Conservation (phyloP, 108 stramenopile genomes). For the Nitzschia sp. region DNA sequence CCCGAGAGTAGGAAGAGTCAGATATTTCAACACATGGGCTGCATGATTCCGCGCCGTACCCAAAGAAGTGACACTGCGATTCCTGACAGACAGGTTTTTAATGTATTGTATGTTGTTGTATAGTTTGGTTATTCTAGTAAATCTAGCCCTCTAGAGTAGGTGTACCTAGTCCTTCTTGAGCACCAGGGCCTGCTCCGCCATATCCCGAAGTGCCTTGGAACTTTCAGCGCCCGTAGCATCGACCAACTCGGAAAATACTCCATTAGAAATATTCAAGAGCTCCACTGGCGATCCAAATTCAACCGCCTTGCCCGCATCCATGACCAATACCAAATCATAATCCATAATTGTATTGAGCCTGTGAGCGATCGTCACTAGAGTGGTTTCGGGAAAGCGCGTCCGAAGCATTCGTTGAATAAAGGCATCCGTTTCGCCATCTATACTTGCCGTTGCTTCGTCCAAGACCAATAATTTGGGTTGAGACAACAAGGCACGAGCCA, state of each 20-base stretch:
- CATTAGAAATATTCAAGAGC: conserved; percentile 57
- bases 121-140: too few species aligned
- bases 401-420: conserved; percentile 91
- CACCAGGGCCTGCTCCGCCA: conserved; percentile 34
- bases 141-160: too few species aligned
- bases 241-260: conserved; percentile 81
- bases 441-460: conserved; percentile 78
- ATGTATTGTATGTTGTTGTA: too few species aligned
- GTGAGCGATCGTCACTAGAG: conserved; percentile 92
- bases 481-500: conserved; percentile 86
- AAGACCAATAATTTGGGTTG: conserved; percentile 71
- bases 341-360: conserved; percentile 95
- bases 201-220: conserved; percentile 52
- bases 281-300: conserved; percentile 85
- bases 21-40: too few species aligned
- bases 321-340: conserved; percentile 88
- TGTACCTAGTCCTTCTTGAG: neutral
- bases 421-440: conserved; percentile 82
- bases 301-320: conserved; percentile 83
- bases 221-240: conserved; percentile 78
- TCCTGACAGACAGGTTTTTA: too few species aligned
- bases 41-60: too few species aligned
- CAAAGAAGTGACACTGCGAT: too few species aligned
- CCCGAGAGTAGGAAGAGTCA: too few species aligned
- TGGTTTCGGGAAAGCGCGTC: conserved; percentile 77